Evolutionary conservation across 2,329 filamentous ascomycete species (phyloP), one percentile per base, ranked within the genome.

Genomic region (Podosphaera leucotricha): DNA sequence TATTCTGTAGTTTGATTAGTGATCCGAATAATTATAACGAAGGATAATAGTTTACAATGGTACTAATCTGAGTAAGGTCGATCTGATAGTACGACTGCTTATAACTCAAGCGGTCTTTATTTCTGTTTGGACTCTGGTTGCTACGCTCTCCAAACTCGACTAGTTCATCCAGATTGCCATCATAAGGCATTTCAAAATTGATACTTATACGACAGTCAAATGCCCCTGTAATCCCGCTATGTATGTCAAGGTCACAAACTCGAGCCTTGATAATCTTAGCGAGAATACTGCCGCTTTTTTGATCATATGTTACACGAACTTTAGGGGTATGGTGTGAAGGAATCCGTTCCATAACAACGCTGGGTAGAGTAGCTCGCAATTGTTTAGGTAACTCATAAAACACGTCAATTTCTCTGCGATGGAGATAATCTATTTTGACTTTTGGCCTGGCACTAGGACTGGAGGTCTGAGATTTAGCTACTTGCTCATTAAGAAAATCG

Each of bases 151-250:
- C 54, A 11, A 59, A 54, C 2, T 66, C 60, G 0, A 63, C 58
- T 2, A 75, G 60, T 19, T 64, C 63, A 6, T 75, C 66, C 0
- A 80, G 55, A 1, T 73, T 66, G 20, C 85, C 83, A 2, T 84
- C 70, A 65, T 77, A 92, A 44, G 78, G 71, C 72, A 92, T 85
- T 72, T 98, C 92, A 2, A 98, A 70, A 57, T 93, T 95, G 56
- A 98, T 76, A 54, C 84, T 92, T 52, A 98, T 77, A 10, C 90
- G 81, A 62, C 85, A 93, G 61, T 98, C 90, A 55, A 94, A 81
- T 2, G 74, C 72, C n/a, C 22, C 21, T 7, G 71, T 72, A 42
- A 66, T 65, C 0, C 90, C 87, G 52, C 84, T 80, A 60, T 80
- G 78, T 16, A 98, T 70, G 54, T 93, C 80, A n/a, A 94, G 64